phyloP scores from a whole-genome alignment of 2,329 filamentous ascomycete species.

The Alternaria triticina region DNA sequence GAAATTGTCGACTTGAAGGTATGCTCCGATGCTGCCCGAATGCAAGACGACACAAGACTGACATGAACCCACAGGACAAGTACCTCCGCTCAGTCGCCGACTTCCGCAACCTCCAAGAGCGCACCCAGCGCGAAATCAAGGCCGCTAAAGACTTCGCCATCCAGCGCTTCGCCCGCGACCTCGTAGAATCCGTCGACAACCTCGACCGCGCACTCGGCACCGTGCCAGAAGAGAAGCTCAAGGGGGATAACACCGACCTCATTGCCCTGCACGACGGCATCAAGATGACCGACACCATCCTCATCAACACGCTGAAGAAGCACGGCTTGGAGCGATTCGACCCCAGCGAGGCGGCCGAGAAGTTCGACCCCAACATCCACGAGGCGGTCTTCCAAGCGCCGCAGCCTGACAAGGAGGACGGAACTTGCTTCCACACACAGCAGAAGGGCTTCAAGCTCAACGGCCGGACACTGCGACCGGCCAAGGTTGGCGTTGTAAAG shows the following conservation, averaged over 20 bases:
- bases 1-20: constrained; percentile 88
- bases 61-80: constrained; percentile 71
- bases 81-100: constrained; percentile 93
- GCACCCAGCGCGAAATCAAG: constrained; percentile 89
- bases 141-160: constrained; percentile 90
- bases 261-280: constrained; percentile 83
- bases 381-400: constrained; percentile 96
- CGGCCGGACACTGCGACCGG: constrained; percentile 84
- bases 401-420: constrained; percentile 85
- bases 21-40: constrained; percentile 23
- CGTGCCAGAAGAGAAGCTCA: constrained; percentile 77
- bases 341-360: constrained; percentile 72
- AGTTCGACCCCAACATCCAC: constrained; percentile 95
- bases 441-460: constrained; percentile 96
- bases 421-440: constrained; percentile 88
- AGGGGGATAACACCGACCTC: constrained; percentile 72
- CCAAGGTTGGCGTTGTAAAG: constrained; percentile 96
- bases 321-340: constrained; percentile 92
- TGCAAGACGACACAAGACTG: not conserved
- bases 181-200: constrained; percentile 95
- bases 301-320: constrained; percentile 88
- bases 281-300: constrained; percentile 91
- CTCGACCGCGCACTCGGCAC: constrained; percentile 87
- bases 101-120: constrained; percentile 97
- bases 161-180: constrained; percentile 90